A percentile compares a stretch with the other conserved stretches of the same genome.
Conservation (phyloP, 1,139 yeast species). For the Kazachstania sp. region DNA sequence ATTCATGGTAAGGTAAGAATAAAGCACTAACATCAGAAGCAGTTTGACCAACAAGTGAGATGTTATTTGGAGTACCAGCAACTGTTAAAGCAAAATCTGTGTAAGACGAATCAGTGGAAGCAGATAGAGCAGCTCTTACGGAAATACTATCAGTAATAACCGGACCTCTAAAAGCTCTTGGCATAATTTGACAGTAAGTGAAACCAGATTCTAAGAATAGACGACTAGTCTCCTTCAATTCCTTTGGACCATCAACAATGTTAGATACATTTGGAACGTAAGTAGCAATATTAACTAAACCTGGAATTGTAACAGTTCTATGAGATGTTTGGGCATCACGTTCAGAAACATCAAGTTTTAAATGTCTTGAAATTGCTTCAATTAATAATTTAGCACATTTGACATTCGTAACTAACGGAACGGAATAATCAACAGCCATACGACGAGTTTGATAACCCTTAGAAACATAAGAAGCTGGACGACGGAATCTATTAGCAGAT, state of each 20-base stretch:
- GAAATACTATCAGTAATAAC: constrained; percentile 57
- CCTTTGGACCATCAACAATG: constrained; percentile 36
- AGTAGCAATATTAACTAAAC: constrained; percentile 74
- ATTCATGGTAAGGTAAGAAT: constrained; percentile 72
- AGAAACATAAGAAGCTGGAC: constrained; percentile 97
- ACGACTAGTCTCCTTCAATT: constrained; percentile 60
- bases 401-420: constrained; percentile 95
- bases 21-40: constrained; percentile 67
- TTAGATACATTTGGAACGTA: constrained; percentile 64
- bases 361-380: constrained; percentile 76
- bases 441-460: constrained; percentile 98
- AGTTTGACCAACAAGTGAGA: constrained; percentile 53
- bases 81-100: constrained; percentile 78
- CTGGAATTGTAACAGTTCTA: constrained; percentile 73
- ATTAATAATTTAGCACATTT: constrained; percentile 93
- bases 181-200: constrained; percentile 75
- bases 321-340: constrained; percentile 90
- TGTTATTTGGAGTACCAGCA: constrained; percentile 71
- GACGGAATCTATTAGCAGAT: constrained; percentile 92
- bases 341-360: constrained; percentile 58
- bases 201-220: constrained; percentile 78
- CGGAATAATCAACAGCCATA: constrained; percentile 98
- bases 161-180: constrained; percentile 58
- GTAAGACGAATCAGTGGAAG: constrained; percentile 52
- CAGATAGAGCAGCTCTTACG: constrained; percentile 54